Base-by-base conservation (phyloP, 257 asterid species). In the Nicotiana otophora region DNA sequence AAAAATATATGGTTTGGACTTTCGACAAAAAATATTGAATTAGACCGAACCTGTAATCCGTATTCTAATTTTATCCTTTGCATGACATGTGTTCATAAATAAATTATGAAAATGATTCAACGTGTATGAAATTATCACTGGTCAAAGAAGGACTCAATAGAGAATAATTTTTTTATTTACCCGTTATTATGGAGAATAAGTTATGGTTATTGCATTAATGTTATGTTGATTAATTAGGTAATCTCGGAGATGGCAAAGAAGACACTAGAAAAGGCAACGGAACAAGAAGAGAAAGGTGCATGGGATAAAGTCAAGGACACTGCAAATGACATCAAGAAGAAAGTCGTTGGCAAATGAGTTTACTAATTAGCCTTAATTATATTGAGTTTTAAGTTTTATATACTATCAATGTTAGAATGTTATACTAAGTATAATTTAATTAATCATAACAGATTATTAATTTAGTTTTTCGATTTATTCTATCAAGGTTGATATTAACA, bases 221-320 rank as follows among this genome's bases (percentile, higher is more conserved):
- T 12, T 76, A 39, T 65, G 10, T 7, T 61, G 83, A 57, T 7
- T 64, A 51, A 2, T 69, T 28, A 92, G 97, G 87, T 91, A 57
- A 78, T 87, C 65, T 84, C 88, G 17, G 91, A 90, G 5, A 89
- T 85, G 86, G 93, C 93, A 4, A 84, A 87, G 2, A 90, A 88
- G 65, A 89, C 93, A 30, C 66, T 92, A 4, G 98, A 92, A 53
- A 87, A 87, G 20, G 94, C 92, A 62, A 80, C 95, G 5, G 90
- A 93, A 55, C 88, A 86, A 1, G 84, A 69, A 58, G 62, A 89
- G 17, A 88, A 91, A 68, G 90, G 90, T 3, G 65, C 86, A 31
- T 88, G 92, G 86, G 93, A 94, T 75, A 88, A 92, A 3, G 91
- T 87, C 46, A 94, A 91, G 86, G 89, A 82, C 3, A 92, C 88